A percentile compares a stretch with the other conserved stretches of the same genome.
phyloP scores from a whole-genome alignment of 164 flowering plant species.

The Saururus chinensis region DNA sequence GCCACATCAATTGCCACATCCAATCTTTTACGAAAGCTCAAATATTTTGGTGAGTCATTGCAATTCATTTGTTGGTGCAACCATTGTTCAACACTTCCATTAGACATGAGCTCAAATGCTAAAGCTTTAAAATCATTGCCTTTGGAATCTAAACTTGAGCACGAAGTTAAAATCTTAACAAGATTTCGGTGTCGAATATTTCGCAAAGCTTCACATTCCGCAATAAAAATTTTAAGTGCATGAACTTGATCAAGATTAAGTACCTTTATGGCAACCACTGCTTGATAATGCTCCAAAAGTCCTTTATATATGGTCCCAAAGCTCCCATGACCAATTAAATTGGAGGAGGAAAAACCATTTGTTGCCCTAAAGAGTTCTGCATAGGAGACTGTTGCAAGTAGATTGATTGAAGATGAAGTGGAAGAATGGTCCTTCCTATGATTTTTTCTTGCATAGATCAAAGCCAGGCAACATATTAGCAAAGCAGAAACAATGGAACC shows the following conservation, averaged over 20 bases:
- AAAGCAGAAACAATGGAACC: background rate
- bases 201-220: constrained; percentile 12
- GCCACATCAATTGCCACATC: constrained; percentile 27
- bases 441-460: too few relatives aligned
- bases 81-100: constrained; percentile 17
- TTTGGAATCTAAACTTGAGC: constrained; percentile 9
- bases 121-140: constrained; percentile 16
- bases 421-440: constrained; percentile 6
- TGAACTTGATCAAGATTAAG: constrained; percentile 11
- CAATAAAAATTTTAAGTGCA: constrained; percentile 12
- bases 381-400: constrained; percentile 6
- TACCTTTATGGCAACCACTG: constrained; percentile 11
- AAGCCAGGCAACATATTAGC: background rate
- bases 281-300: background rate
- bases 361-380: constrained; percentile 10
- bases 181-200: constrained; percentile 11
- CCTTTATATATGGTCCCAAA: constrained; percentile 14
- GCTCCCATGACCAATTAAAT: constrained; percentile 13
- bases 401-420: background rate
- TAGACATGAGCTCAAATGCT: constrained; percentile 12
- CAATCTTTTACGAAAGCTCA: constrained; percentile 18
- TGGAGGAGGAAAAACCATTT: constrained; percentile 5
- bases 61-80: constrained; percentile 4
- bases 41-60: background rate
- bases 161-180: constrained; percentile 12